Base-by-base conservation (phyloP, 441 rosid genomes). In the Jatropha multifida region DNA sequence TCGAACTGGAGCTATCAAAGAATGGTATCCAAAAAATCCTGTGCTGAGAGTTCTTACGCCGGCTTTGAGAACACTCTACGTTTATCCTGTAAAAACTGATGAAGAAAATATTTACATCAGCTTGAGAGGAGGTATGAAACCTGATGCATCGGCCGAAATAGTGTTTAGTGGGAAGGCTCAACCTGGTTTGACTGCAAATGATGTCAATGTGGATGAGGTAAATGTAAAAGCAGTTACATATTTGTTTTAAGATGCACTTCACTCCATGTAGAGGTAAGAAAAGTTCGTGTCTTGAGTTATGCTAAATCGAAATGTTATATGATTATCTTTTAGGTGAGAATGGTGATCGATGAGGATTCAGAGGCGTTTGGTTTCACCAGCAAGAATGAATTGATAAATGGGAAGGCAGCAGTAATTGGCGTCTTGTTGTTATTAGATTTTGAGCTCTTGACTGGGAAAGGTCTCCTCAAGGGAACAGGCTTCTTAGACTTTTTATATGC, bases 141-240 rank as follows among this genome's bases (percentile, higher is more conserved):
- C 91, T 0, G 93, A 88, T 71, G 96, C 91, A 60, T 87, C 98
- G 42, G 91, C 98, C 0, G 97, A 93, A 86, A 93, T 93, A 0
- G 94, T 94, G 68, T 93, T 94, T 61, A 94, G 98, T 69, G 98
- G 99, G 52, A 93, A 80, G 83, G 96, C 98, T 81, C 93, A 89
- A 76, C 99, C 99, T n/a, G 99, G 97, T 6, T 71, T 93, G 18
- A 94, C 99, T 11, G 89, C 98, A 72, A 74, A 80, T 10, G 91
- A 91, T 82, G 97, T 92, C 80, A 94, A 94, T 5, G 92, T 94
- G 17, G 98, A 94, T 48, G 94, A 93, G 97, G 99, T 42, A 42
- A 42, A 42, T 42, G 2, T 42, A 42, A 73, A 48, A 65, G 38
- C 59, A 27, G 55, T 32, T 63, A 8, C 13, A 18, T 0, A 8